phyloP scores from a whole-genome alignment of 192 early-diverging fungal genomes.

The Coemansia sp. region DNA sequence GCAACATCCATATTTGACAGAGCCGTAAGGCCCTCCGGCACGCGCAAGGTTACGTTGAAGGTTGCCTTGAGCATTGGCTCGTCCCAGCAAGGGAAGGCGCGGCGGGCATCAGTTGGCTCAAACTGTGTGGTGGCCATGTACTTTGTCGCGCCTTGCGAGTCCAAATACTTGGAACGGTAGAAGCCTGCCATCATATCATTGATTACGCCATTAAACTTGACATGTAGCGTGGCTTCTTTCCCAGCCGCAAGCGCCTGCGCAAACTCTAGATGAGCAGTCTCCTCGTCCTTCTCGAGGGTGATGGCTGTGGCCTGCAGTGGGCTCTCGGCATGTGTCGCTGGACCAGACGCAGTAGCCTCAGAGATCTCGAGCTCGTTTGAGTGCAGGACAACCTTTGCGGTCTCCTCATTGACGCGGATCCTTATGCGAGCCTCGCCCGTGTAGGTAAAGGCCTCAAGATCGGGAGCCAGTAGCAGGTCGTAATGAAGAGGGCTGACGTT shows the following conservation, averaged over 20 bases:
- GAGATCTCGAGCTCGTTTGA: slow-evolving; percentile 65
- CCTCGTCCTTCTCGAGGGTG: slow-evolving; percentile 31
- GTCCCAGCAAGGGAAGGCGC: slow-evolving; percentile 80
- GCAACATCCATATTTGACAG: slow-evolving; percentile 85
- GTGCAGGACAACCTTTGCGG: slow-evolving; percentile 67
- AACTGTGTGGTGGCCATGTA: slow-evolving; percentile 94
- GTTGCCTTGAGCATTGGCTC: slow-evolving; percentile 95
- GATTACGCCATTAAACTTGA: slow-evolving; percentile 65
- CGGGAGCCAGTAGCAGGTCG: slow-evolving; percentile 73
- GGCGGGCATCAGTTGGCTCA: slow-evolving; percentile 87
- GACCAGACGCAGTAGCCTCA: slow-evolving; percentile 25
- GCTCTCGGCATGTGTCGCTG: slow-evolving; percentile 43
- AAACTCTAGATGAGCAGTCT: slow-evolving; percentile 61
- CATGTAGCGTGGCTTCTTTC: slow-evolving; percentile 55
- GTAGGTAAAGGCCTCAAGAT: slow-evolving; percentile 78
- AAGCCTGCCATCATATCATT: slow-evolving; percentile 94
- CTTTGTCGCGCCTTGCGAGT: slow-evolving; percentile 59
- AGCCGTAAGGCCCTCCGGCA: slow-evolving; percentile 72
- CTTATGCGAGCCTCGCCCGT: slow-evolving; percentile 72
- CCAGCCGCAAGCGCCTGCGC: slow-evolving; percentile 56
- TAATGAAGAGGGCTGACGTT: slow-evolving; percentile 85
- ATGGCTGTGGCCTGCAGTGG: slow-evolving; percentile 28
- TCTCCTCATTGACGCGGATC: slow-evolving; percentile 64
- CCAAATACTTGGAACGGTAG: slow-evolving; percentile 80
- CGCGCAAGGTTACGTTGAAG: slow-evolving; percentile 85